Percentiles rank a stretch among this genome's conserved stretches.
Conservation (phyloP, 371 early-diverging fungal genomes). For the Saksenaea vasiformis region DNA sequence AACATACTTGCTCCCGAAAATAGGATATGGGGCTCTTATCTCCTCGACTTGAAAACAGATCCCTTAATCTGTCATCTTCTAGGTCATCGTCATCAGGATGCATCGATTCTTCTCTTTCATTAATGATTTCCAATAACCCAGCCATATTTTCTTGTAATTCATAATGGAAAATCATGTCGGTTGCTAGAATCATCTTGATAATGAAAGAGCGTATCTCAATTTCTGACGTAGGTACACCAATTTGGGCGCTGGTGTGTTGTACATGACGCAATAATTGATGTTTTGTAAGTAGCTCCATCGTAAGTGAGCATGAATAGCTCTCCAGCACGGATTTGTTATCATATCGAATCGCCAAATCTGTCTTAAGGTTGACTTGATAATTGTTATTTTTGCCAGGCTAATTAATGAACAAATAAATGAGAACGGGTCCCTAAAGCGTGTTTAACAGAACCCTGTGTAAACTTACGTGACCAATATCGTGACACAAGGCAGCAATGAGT, state of each 20-base stretch:
- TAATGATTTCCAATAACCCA: constrained; percentile 33
- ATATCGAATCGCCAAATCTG: constrained; percentile 70
- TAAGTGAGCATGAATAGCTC: constrained; percentile 78
- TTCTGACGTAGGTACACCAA: constrained; percentile 45
- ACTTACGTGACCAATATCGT: constrained; percentile 91
- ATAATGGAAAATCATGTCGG: constrained; percentile 92
- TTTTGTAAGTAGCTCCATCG: constrained; percentile 68
- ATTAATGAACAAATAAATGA: background rate
- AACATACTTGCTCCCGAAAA: background rate
- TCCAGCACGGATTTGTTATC: constrained; percentile 84
- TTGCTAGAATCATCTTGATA: constrained; percentile 73
- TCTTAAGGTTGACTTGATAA: constrained; percentile 83
- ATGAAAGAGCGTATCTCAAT: constrained; percentile 55
- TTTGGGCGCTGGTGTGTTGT: constrained; percentile 24
- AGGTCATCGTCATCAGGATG: constrained; percentile 11
- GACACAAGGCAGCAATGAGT: constrained; percentile 85
- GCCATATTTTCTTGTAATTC: constrained; percentile 69
- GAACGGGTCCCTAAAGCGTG: background rate
- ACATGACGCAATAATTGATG: constrained; percentile 63
- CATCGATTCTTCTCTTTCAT: constrained; percentile 1
- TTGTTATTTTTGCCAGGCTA: constrained; percentile 91
- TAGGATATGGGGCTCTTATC: constrained; percentile 33
- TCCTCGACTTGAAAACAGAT: constrained; percentile 41
- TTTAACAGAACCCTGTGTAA: background rate
- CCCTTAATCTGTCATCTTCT: constrained; percentile 14